A percentile compares a stretch with the other conserved stretches of the same genome.
phyloP scores from a whole-genome alignment of 208 protist species.

The Wallacemonas sp. region DNA sequence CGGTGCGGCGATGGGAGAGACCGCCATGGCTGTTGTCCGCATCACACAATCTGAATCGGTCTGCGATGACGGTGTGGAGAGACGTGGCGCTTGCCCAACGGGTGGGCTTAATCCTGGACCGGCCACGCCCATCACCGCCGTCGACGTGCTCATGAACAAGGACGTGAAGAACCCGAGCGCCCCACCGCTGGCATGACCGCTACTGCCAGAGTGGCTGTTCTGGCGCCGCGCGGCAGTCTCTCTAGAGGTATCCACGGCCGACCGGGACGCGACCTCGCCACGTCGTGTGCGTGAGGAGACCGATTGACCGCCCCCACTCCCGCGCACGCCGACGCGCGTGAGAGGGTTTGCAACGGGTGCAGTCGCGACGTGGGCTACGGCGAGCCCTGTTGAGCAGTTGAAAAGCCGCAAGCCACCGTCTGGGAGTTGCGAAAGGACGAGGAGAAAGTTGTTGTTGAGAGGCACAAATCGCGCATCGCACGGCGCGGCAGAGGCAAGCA shows the following conservation, averaged over 20 bases:
- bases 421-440: conserved; percentile 40
- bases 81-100: too few species aligned
- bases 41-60: not conserved
- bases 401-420: conserved; percentile 42
- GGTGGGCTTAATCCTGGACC: too few species aligned
- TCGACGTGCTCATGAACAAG: not conserved
- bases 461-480: conserved; percentile 55
- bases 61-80: too few species aligned
- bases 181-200: conserved; percentile 1
- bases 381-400: conserved; percentile 70
- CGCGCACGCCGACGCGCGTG: too few species aligned
- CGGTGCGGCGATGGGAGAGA: conserved; percentile 35
- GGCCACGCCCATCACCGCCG: not conserved
- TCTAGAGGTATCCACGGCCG: too few species aligned
- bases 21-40: conserved; percentile 40
- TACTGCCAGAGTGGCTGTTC: not conserved
- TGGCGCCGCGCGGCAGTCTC: too few species aligned
- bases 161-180: conserved; percentile 3
- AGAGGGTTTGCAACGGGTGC: too few species aligned
- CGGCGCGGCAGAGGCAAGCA: conserved; percentile 19
- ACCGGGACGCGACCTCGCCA: too few species aligned
- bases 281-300: too few species aligned
- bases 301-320: too few species aligned
- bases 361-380: conserved; percentile 21
- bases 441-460: conserved; percentile 74